Evolutionary conservation across 1,284 basidiomycete species (phyloP).

Genomic region (Filobasidium uniguttulatum): DNA sequence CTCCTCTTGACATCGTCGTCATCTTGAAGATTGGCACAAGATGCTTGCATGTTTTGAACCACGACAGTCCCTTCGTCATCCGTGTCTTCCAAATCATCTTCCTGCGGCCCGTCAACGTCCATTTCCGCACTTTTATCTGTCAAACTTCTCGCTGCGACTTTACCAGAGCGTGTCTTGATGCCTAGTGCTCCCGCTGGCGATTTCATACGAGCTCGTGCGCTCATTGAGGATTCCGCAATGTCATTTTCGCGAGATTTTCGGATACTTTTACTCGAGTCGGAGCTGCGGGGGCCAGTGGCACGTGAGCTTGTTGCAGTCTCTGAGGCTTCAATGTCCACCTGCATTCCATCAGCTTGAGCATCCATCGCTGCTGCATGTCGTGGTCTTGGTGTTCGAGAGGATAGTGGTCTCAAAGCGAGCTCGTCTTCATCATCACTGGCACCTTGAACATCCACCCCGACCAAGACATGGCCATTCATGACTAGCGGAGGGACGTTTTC

Average conservation of each 20-base stretch:
- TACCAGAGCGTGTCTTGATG: background rate
- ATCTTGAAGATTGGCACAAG: background rate
- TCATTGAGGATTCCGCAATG: too few species aligned
- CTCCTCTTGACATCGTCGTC: background rate
- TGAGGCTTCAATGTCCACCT: too few species aligned
- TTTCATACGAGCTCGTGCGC: background rate
- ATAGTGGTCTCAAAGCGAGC: too few species aligned
- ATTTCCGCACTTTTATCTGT: background rate
- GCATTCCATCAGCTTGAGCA: too few species aligned
- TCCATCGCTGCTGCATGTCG: too few species aligned
- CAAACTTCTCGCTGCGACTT: background rate
- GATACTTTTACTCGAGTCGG: too few species aligned
- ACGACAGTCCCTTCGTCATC: background rate
- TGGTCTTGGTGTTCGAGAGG: too few species aligned
- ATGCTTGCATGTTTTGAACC: background rate
- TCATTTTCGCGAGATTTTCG: too few species aligned
- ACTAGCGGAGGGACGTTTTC: constrained; percentile 1
- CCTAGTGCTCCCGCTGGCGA: background rate
- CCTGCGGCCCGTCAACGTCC: background rate
- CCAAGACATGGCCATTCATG: background rate
- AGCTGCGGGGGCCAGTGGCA: too few species aligned
- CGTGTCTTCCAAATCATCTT: background rate
- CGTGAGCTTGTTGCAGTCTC: too few species aligned
- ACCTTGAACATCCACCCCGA: background rate
- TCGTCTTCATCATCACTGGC: background rate